phyloP scores from a whole-genome alignment of 2,329 filamentous ascomycete species.

The Penicillium sp. region DNA sequence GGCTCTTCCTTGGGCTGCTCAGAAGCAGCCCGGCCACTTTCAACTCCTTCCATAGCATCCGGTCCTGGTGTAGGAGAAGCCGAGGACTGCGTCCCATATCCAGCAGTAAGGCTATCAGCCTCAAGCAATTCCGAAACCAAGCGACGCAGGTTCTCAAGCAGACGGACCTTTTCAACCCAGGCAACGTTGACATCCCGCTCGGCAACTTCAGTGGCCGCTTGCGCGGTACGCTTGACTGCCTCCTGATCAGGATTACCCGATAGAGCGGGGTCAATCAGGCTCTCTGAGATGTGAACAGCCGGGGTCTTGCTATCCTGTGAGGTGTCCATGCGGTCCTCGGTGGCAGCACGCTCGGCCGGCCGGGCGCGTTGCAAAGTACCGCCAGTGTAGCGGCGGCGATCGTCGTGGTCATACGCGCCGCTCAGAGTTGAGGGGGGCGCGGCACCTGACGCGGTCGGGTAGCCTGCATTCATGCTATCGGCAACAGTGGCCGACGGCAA shows the following conservation, averaged over 20 bases:
- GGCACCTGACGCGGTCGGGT: constrained; percentile 52
- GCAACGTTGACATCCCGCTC: constrained; percentile 48
- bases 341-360: constrained; percentile 37
- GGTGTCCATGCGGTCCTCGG: constrained; percentile 39
- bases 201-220: constrained; percentile 41
- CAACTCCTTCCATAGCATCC: constrained; percentile 35
- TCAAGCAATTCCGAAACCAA: constrained; percentile 57
- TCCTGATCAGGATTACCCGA: constrained; percentile 32
- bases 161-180: constrained; percentile 65
- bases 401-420: constrained; percentile 59
- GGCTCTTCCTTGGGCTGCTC: constrained; percentile 39
- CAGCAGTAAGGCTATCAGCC: constrained; percentile 48
- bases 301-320: constrained; percentile 36
- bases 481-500: constrained; percentile 60
- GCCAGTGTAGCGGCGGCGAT: constrained; percentile 60
- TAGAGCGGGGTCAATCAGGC: constrained; percentile 45
- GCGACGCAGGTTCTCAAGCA: constrained; percentile 59
- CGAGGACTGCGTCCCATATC: constrained; percentile 14
- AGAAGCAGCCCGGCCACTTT: constrained; percentile 41
- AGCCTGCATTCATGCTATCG: constrained; percentile 53
- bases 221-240: constrained; percentile 35
- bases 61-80: constrained; percentile 21
- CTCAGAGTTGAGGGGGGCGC: constrained; percentile 61
- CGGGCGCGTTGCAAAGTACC: constrained; percentile 58
- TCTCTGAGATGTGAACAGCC: constrained; percentile 32